Evolutionary conservation across 1,284 basidiomycete genomes (phyloP).

Genomic region (Fomitopsis pinicola): DNA sequence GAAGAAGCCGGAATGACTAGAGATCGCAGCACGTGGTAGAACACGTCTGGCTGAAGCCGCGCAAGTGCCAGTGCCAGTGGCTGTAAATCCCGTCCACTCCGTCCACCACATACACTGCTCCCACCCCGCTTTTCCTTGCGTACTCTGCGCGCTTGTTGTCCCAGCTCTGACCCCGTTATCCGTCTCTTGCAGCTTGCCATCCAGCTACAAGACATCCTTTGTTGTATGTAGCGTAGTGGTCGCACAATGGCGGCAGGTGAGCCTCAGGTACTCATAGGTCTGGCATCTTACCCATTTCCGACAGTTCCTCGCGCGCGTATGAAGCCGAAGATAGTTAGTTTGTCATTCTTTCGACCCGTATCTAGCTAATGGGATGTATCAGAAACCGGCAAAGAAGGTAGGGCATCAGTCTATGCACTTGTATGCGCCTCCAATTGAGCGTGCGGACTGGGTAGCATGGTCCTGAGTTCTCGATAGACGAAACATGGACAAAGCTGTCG

Average conservation of each 20-base stretch:
- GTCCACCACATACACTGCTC: too few species aligned
- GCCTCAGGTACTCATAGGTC: neutral
- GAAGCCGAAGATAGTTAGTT: conserved; percentile 41
- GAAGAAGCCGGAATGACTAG: too few species aligned
- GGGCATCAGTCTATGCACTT: conserved; percentile 5
- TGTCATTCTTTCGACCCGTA: conserved; percentile 14
- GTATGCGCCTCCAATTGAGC: neutral
- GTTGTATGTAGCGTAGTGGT: neutral
- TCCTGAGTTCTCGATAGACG: conserved; percentile 61
- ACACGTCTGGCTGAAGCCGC: too few species aligned
- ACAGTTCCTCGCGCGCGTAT: conserved; percentile 4
- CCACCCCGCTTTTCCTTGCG: too few species aligned
- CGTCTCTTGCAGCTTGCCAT: too few species aligned
- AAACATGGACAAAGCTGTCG: conserved; percentile 74
- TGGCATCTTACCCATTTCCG: neutral
- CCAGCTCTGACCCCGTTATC: too few species aligned
- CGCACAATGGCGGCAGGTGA: neutral
- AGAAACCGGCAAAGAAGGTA: conserved; percentile 59
- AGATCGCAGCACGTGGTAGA: too few species aligned
- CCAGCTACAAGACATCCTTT: too few species aligned
- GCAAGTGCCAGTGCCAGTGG: too few species aligned
- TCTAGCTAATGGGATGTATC: conserved; percentile 12
- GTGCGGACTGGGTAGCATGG: conserved; percentile 46
- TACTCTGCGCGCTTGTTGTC: too few species aligned
- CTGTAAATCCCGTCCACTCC: too few species aligned